Evolutionary conservation across 352 stramenopile species (phyloP), one percentile per base, ranked within the genome.

Genomic region (Globisporangium solare): DNA sequence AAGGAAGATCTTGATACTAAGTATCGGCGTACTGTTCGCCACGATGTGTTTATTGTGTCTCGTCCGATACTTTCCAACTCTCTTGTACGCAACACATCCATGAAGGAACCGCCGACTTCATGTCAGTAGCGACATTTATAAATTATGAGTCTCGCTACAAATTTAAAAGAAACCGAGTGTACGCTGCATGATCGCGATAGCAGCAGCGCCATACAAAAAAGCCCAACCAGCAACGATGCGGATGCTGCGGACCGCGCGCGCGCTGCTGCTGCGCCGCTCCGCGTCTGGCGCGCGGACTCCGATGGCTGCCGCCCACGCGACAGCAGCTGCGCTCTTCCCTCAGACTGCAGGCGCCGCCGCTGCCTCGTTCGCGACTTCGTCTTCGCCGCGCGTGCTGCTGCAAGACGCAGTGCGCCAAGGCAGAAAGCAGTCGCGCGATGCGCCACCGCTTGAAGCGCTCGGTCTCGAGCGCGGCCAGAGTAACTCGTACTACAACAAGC

Each of bases 401-500:
- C 40, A 57, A 31, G 21, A 50, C 22, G 41, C 51, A 57, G 40
- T 11, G 3, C 40, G 20, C 47, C 51, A 22, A 21, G 40, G 17
- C 1, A 42, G 39, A 12, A n/a, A 24, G 17, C 35, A 15, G 7
- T 1, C n/a, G 8, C 10, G 39, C 18, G 11, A 15, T 43, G 39
- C 39, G 7, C 43, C 57, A 11, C 21, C 27, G 35, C 51, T 64
- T 14, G 37, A 32, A 45, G 51, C n/a, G 24, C 39, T 64, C 22
- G 51, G 51, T 27, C 47, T 64, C 13, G 45, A 54, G 45, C 11
- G 32, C 35, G 24, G 57, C 11, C 64, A 54, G 58, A 74, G 74
- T 17, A 75, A 59, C 13, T 48, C 68, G 50, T 85, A 75, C 50
- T 85, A 85, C 53, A 80, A 82, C 47, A 66, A 69, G 18, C 61